Evolutionary conservation across 2,329 filamentous ascomycete genomes (phyloP).

Genomic region (Colletotrichum sp.): DNA sequence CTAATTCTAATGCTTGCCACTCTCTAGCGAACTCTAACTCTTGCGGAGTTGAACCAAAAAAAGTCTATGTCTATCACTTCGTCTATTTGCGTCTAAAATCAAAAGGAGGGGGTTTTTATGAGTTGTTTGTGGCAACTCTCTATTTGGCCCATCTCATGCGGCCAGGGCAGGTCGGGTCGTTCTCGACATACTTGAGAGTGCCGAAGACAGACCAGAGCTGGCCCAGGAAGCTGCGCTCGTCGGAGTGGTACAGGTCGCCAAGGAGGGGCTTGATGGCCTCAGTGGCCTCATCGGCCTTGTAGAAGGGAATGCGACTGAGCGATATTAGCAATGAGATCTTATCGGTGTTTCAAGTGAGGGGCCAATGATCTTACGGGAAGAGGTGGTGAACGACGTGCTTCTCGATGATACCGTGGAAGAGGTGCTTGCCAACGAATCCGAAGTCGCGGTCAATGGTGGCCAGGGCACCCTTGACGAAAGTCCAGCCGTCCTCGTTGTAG

Average conservation of each 20-base stretch:
- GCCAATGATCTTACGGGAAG: slow-evolving; percentile 48
- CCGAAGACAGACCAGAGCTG: slow-evolving; percentile 52
- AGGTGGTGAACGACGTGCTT: slow-evolving; percentile 68
- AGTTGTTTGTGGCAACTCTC: neutral
- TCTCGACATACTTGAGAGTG: slow-evolving; percentile 51
- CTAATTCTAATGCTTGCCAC: neutral
- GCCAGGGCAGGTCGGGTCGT: slow-evolving; percentile 38
- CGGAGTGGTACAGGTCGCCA: slow-evolving; percentile 56
- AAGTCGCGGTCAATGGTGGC: slow-evolving; percentile 68
- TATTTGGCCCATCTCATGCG: slow-evolving; percentile 38
- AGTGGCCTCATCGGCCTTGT: slow-evolving; percentile 64
- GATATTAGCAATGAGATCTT: neutral
- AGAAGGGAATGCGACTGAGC: slow-evolving; percentile 58
- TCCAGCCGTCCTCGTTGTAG: slow-evolving; percentile 62
- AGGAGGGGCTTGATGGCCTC: slow-evolving; percentile 61
- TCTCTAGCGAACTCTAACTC: neutral
- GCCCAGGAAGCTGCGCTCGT: slow-evolving; percentile 47
- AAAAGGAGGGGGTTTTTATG: neutral
- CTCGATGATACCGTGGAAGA: slow-evolving; percentile 67
- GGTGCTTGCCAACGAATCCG: slow-evolving; percentile 64
- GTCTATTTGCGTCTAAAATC: neutral
- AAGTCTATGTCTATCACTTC: slow-evolving; percentile 2
- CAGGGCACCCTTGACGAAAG: slow-evolving; percentile 63
- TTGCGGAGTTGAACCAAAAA: neutral
- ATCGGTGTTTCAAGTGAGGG: neutral